Evolutionary conservation across 768 basidiomycete species (phyloP), one percentile per base, ranked within the genome.

Genomic region (Russula brevipes): DNA sequence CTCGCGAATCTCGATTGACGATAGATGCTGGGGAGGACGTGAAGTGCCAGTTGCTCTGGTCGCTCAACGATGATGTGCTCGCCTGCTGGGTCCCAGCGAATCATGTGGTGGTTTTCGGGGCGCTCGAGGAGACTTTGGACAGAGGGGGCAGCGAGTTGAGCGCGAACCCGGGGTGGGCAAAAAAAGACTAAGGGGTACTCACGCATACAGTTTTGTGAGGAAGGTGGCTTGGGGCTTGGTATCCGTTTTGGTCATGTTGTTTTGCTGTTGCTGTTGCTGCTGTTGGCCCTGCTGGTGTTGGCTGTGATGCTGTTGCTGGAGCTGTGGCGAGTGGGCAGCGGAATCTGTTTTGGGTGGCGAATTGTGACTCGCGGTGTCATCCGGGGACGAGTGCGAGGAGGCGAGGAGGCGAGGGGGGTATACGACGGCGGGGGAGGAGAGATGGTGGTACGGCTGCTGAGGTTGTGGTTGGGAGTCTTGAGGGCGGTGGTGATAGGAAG

Each of bases 1-100:
- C 89, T 91, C 55, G 94, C 94, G 74, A 97, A 97, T 79, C 93
- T 84, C 73, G 91, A 95, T 83, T 97, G 94, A 72, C 94, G 88
- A 76, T 97, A 97, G 58, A 97, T 88, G 70, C 88, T 87, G 55
- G 94, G 94, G 66, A 97, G 85, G 73, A 97, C 90, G 74, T 95
- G 93, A 60, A 94, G 83, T 2, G 94, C 94, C 62, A 97, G 87
- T 74, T 95, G 93, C 73, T 93, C 91, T 66, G 94, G 94, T 38
- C 89, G 80, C 72, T 95, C 94, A 59, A 97, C 94, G 76, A 97
- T 93, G 80, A 97, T 95, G 72, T 94, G 89, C 73, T 94, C 90
- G 65, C 94, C 94, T 24, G 87, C 86, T 16, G 89, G 87, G 72
- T 94, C 93, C 94, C 94, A 97, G 57, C 94, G 88, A 73, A 97